These are phyloP conservation scores for Staphylotrichum longicolle DNA, from an alignment of 495 filamentous ascomycete genomes.

Conservation along the genomic window DNA sequence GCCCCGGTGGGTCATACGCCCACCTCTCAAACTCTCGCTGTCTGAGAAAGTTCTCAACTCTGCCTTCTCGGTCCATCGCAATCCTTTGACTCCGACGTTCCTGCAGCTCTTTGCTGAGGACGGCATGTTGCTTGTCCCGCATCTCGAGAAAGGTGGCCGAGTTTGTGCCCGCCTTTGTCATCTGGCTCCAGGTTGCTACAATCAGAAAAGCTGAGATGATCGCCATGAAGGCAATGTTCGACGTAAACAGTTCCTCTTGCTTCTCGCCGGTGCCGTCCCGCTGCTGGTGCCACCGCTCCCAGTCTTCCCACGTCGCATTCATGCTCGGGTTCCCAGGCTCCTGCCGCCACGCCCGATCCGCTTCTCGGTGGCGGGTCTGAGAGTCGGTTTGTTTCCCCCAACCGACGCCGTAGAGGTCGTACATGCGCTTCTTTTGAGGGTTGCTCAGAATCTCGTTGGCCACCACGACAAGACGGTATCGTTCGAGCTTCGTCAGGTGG, in stretches of 20 bases:
- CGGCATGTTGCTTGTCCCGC: slow-evolving; percentile 58
- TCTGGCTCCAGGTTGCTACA: slow-evolving; percentile 65
- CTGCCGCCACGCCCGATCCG: slow-evolving; percentile 50
- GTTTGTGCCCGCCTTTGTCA: slow-evolving; percentile 59
- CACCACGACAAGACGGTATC: slow-evolving; percentile 81
- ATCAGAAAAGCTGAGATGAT: slow-evolving; percentile 64
- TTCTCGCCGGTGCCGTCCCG: slow-evolving; percentile 48
- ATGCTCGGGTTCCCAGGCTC: slow-evolving; percentile 57
- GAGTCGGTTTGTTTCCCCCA: slow-evolving; percentile 58
- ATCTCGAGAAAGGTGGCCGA: slow-evolving; percentile 58
- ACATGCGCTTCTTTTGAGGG: slow-evolving; percentile 69
- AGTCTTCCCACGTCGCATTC: slow-evolving; percentile 98
- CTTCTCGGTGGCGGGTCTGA: slow-evolving; percentile 37
- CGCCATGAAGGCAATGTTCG: slow-evolving; percentile 70
- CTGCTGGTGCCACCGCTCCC: slow-evolving; percentile 80
- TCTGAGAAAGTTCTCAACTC: slow-evolving; percentile 70
- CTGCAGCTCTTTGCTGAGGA: slow-evolving; percentile 60
- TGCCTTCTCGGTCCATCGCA: slow-evolving; percentile 55
- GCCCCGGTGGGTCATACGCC: slow-evolving; percentile 25
- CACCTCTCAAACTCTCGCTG: slow-evolving; percentile 53
- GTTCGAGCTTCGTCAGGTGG: slow-evolving; percentile 65
- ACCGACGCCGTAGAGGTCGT: slow-evolving; percentile 77
- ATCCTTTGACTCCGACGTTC: slow-evolving; percentile 53
- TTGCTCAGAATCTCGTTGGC: slow-evolving; percentile 91
- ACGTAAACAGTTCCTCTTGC: slow-evolving; percentile 63